A percentile compares a stretch with the other conserved stretches of the same genome.
These are phyloP conservation scores for Fusarium nematophilum DNA, from an alignment of 2,329 filamentous ascomycete species.

Conservation along the genomic window DNA sequence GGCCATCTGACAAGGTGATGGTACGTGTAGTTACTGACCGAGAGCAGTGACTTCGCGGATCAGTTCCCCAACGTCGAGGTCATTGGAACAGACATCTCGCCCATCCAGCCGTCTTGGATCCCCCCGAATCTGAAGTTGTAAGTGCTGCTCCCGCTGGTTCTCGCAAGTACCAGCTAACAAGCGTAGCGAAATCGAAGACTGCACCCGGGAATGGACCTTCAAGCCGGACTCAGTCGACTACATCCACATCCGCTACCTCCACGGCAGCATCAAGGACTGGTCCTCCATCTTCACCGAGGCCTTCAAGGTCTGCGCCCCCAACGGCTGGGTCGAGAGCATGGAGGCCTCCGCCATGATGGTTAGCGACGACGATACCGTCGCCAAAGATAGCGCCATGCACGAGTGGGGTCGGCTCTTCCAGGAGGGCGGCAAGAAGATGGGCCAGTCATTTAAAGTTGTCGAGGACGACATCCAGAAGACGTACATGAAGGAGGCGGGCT, in stretches of 20 bases:
- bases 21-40: not conserved
- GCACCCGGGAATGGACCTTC: conserved; percentile 12
- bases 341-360: conserved; percentile 11
- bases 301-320: conserved; percentile 7
- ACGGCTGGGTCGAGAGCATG: conserved; percentile 10
- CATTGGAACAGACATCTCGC: conserved; percentile 9
- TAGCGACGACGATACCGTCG: conserved; percentile 11
- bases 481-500: conserved; percentile 12
- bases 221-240: conserved; percentile 5
- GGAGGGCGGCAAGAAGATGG: conserved; percentile 12
- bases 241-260: conserved; percentile 12
- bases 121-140: conserved; percentile 11
- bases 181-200: conserved; percentile 14
- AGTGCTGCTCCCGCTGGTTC: no score
- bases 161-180: not conserved
- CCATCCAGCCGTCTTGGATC: conserved; percentile 5
- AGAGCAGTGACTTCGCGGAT: conserved; percentile 7
- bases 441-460: conserved; percentile 6
- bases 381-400: not conserved
- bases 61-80: conserved; percentile 3
- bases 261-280: conserved; percentile 14
- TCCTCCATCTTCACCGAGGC: conserved; percentile 3
- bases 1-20: not conserved
- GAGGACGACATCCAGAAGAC: conserved; percentile 12
- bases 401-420: conserved; percentile 12